Evolutionary conservation across 2,329 filamentous ascomycete genomes (phyloP), one percentile per base, ranked within the genome.

Genomic region (Aspergillus terreus): DNA sequence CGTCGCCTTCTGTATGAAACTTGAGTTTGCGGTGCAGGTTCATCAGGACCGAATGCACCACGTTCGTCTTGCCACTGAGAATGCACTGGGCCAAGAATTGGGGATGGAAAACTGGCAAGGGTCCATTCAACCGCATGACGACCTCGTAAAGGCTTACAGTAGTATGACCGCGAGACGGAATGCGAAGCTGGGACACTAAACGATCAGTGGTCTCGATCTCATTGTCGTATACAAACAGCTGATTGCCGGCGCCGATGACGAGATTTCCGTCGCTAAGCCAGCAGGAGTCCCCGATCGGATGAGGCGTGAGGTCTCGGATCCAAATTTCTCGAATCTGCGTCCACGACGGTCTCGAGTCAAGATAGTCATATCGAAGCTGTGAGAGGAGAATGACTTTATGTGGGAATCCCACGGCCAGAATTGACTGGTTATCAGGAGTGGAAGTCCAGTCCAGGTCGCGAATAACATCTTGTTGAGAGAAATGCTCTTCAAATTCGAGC

Each of bases 361-460:
- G 78, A 66, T 96, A 96, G 69, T 96, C 90, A 64, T 94, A 96
- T 11, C 92, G 87, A 74, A 95, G 85, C 65, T 96, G 91, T 5
- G 88, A 86, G 23, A 96, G 80, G 2, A 96, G 78, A 27, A 95
- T 73, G 4, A 96, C 86, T 51, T 87, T 84, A 58, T 92, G 88
- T n/a, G 87, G 86, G 64, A 96, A 96, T 0, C 92, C 91, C n/a
- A 96, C 89, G 1, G 92, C 90, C 17, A 96, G 77, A 50, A 96
- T 91, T 1, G 89, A 92, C 64, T 96, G 90, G 45, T 84, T 85
- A 67, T 95, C 90, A 0, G 90, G 90, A 0, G 92, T 96, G 3
- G 89, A 92, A 1, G 91, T 92, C 92, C 92, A 96, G 68, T 96
- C 91, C 11, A 96, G 81, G 68, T 96, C 92, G 56, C 87, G 84